These are phyloP conservation scores for Ceratocystis cubensis DNA, from an alignment of 2,329 filamentous ascomycete species.

Conservation along the genomic window DNA sequence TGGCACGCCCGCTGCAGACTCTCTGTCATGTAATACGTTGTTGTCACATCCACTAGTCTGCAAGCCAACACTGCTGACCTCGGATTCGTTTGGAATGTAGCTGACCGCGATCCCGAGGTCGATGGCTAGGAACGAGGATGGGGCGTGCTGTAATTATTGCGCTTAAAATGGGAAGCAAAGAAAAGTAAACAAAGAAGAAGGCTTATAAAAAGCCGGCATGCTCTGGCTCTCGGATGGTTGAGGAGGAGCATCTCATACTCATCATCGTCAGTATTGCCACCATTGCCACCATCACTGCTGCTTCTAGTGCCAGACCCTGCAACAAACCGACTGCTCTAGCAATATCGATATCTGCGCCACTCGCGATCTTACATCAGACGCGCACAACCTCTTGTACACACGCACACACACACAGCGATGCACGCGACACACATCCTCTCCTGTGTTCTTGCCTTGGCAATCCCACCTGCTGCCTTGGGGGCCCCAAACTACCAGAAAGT, in stretches of 20 bases:
- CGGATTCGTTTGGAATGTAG: background rate
- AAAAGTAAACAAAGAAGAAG: background rate
- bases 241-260: too few species aligned
- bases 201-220: background rate
- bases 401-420: background rate
- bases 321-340: background rate
- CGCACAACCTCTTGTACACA: background rate
- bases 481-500: background rate
- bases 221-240: too few species aligned
- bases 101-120: too few species aligned
- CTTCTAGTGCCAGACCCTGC: background rate
- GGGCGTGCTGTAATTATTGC: background rate
- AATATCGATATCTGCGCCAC: background rate
- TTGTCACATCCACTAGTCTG: background rate
- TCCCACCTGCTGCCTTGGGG: background rate
- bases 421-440: slow-evolving; percentile 3
- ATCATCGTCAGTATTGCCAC: background rate
- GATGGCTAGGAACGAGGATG: background rate
- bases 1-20: background rate
- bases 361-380: too few species aligned
- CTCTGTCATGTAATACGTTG: background rate
- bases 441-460: background rate
- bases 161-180: background rate
- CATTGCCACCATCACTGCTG: background rate
- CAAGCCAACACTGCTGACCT: background rate